phyloP scores from a whole-genome alignment of 139 green algal genomes.

The Astrephomene gubernaculifera region DNA sequence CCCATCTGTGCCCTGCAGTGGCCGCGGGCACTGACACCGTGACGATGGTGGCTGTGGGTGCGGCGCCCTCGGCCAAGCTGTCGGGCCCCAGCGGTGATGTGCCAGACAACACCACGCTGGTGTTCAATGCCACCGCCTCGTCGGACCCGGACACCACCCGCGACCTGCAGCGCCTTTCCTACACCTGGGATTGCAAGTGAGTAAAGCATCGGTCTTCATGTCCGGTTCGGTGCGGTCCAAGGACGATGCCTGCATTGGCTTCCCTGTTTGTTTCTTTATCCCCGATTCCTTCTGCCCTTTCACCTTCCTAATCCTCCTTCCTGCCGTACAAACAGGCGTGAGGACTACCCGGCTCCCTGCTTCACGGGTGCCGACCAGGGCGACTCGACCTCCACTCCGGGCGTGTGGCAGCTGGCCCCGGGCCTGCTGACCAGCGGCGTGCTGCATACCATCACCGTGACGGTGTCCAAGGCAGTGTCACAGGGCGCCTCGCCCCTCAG shows the following conservation, averaged over 20 bases:
- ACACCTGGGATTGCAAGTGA: slow-evolving; percentile 8
- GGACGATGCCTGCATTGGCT: neutral
- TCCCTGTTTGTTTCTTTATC: neutral
- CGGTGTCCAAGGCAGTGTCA: neutral
- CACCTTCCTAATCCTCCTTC: neutral
- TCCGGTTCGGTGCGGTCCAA: neutral
- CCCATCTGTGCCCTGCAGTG: neutral
- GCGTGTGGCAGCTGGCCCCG: slow-evolving; percentile 1
- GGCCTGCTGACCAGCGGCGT: neutral
- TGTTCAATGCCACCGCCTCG: slow-evolving; percentile 2
- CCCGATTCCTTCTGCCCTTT: neutral
- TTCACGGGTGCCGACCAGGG: neutral
- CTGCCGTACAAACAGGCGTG: neutral
- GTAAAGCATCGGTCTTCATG: neutral
- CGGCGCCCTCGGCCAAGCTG: neutral
- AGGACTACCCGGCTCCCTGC: slow-evolving; percentile 25
- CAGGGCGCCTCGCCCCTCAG: neutral
- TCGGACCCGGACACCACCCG: neutral
- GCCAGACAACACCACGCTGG: neutral
- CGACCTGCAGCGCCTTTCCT: slow-evolving; percentile 1
- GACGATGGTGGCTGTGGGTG: neutral
- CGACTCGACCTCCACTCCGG: neutral
- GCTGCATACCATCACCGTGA: slow-evolving; percentile 7
- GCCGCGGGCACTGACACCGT: neutral
- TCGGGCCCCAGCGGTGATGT: neutral